Evolutionary conservation across 1,284 basidiomycete species (phyloP).

Genomic region (Heliocybe sulcata): DNA sequence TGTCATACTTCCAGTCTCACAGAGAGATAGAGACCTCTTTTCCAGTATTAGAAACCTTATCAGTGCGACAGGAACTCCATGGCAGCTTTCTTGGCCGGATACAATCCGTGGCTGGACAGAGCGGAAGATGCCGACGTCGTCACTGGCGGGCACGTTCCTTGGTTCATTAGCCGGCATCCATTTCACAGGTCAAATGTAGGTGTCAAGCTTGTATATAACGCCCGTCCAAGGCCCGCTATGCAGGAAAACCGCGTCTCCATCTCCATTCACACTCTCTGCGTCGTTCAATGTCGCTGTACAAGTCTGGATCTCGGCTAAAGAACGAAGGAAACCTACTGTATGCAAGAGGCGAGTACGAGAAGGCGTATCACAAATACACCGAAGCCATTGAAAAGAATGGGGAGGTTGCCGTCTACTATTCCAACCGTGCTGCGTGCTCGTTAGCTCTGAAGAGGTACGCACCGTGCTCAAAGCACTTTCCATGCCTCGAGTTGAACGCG

Average conservation of each 20-base stretch:
- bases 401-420: slow-evolving; percentile 26
- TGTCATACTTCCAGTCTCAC: no score
- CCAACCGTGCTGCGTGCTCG: slow-evolving; percentile 29
- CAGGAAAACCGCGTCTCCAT: background rate
- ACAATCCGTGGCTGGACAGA: background rate
- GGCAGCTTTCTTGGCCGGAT: background rate
- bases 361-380: slow-evolving; percentile 25
- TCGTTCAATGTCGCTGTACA: background rate
- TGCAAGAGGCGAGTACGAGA: slow-evolving; percentile 19
- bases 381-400: slow-evolving; percentile 23
- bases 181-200: background rate
- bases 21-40: no score
- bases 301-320: slow-evolving; percentile 20
- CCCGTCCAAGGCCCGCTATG: background rate
- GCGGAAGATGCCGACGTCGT: background rate
- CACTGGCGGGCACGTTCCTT: background rate
- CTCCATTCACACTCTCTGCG: background rate
- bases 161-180: background rate
- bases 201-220: background rate
- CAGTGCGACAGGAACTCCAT: no score
- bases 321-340: slow-evolving; percentile 29
- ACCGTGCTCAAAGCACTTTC: background rate
- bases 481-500: background rate
- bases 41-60: no score
- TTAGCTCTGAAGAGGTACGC: slow-evolving; percentile 14